These are phyloP conservation scores for Acanthochlamys bracteata DNA, from an alignment of 106 monocot species.

Conservation along the genomic window DNA sequence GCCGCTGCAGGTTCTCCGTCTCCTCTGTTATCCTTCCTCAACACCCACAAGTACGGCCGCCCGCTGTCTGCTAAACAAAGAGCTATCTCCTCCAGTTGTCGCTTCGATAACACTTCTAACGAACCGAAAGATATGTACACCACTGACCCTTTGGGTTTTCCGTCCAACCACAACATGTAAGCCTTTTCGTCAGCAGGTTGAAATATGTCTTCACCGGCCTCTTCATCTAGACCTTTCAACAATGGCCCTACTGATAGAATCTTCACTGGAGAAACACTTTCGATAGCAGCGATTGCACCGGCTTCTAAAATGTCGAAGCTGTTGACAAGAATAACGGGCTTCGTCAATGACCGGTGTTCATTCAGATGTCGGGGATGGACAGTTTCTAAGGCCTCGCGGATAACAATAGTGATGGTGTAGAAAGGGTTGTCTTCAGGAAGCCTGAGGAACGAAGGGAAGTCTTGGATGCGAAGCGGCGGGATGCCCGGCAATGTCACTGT, in stretches of 20 bases:
- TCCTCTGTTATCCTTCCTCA: slow-evolving; percentile 26
- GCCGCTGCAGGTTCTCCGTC: slow-evolving; percentile 3
- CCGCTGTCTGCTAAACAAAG: slow-evolving; percentile 18
- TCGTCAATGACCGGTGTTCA: not conserved
- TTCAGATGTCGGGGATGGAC: not conserved
- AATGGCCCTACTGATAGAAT: slow-evolving; percentile 39
- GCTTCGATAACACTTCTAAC: slow-evolving; percentile 10
- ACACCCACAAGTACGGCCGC: slow-evolving; percentile 49
- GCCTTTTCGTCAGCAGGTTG: slow-evolving; percentile 6
- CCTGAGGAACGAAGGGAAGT: slow-evolving; percentile 38
- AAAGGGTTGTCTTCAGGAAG: not conserved
- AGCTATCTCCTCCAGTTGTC: slow-evolving; percentile 39
- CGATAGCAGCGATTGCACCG: not conserved
- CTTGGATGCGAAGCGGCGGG: slow-evolving; percentile 21
- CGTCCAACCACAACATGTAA: slow-evolving; percentile 45
- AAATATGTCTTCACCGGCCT: slow-evolving; percentile 7
- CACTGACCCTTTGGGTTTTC: slow-evolving; percentile 40
- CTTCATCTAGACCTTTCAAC: not conserved
- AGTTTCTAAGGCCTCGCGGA: slow-evolving; percentile 3
- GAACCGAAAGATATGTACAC: slow-evolving; percentile 74
- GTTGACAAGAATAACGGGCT: slow-evolving; percentile 32
- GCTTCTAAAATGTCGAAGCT: slow-evolving; percentile 39
- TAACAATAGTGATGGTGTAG: not conserved
- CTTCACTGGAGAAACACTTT: slow-evolving; percentile 10
- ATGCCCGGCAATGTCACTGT: slow-evolving; percentile 22